These are phyloP conservation scores for Mariannaea elegans DNA, from an alignment of 2,329 filamentous ascomycete species.

Conservation along the genomic window DNA sequence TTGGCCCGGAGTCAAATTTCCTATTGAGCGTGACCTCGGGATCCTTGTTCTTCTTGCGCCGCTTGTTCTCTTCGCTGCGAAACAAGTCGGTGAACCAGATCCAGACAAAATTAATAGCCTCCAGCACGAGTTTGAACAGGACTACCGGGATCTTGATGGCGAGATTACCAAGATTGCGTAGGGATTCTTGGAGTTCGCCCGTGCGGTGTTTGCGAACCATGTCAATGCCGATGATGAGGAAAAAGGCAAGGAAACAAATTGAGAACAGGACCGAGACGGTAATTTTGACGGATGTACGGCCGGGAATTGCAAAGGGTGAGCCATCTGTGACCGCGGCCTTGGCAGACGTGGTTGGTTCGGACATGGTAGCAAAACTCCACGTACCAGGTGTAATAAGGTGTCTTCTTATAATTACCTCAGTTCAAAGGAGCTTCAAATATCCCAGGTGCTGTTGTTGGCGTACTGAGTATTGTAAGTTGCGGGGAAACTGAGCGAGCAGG, in stretches of 20 bases:
- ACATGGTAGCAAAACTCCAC: not conserved
- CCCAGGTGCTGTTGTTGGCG: no score
- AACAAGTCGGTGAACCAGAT: constrained; percentile 26
- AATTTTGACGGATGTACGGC: not conserved
- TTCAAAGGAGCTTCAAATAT: no score
- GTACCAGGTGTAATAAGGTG: not conserved
- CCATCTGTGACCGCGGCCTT: not conserved
- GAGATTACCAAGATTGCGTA: not conserved
- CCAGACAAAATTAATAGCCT: constrained; percentile 11
- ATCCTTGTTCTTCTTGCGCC: not conserved
- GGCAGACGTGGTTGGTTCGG: not conserved
- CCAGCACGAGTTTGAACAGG: constrained; percentile 15
- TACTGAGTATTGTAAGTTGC: no score
- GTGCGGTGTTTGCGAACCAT: constrained; percentile 20
- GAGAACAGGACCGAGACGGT: constrained; percentile 22
- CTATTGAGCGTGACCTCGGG: not conserved
- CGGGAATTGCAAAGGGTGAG: not conserved
- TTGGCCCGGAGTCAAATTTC: not conserved
- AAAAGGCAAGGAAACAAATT: constrained; percentile 13
- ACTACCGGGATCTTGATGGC: not conserved
- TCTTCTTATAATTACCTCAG: no score
- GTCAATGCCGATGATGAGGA: constrained; percentile 22
- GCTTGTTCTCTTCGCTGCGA: constrained; percentile 20
- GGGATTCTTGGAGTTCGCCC: constrained; percentile 25
- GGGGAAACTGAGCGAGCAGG: no score